Percentiles rank a stretch among this genome's conserved stretches.
Conservation (phyloP, 495 filamentous ascomycete genomes). For the Astrothelium subdiscretum region DNA sequence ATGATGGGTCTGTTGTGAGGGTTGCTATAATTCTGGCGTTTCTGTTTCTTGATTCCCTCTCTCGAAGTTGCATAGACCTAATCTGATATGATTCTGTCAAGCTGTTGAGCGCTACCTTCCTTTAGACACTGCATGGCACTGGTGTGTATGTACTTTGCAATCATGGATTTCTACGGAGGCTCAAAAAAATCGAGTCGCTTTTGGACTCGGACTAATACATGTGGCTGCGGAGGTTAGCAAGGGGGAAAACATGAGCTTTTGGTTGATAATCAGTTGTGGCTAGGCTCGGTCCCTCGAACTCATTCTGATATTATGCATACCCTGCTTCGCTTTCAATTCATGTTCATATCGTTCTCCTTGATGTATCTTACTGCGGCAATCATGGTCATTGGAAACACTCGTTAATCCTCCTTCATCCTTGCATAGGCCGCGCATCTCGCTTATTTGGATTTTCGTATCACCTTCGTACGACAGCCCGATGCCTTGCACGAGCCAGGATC, state of each 20-base stretch:
- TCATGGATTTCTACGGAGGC: background rate
- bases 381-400: background rate
- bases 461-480: background rate
- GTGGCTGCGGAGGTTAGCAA: background rate
- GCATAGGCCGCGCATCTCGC: background rate
- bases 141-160: background rate
- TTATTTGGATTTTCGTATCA: background rate
- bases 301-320: background rate
- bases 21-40: background rate
- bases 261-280: background rate
- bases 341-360: constrained; percentile 1
- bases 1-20: constrained; percentile 29
- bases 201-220: background rate
- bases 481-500: background rate
- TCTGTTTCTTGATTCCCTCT: constrained; percentile 3
- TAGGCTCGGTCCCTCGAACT: background rate
- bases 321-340: background rate
- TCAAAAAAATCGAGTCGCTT: background rate
- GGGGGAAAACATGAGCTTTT: background rate
- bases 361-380: background rate
- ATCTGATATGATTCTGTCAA: constrained; percentile 10
- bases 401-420: background rate
- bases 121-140: constrained; percentile 2
- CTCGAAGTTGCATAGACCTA: constrained; percentile 21
- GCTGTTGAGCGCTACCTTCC: constrained; percentile 2